These are phyloP conservation scores for Penicillium aurantiogriseum DNA, from an alignment of 2,329 filamentous ascomycete genomes.

Conservation along the genomic window DNA sequence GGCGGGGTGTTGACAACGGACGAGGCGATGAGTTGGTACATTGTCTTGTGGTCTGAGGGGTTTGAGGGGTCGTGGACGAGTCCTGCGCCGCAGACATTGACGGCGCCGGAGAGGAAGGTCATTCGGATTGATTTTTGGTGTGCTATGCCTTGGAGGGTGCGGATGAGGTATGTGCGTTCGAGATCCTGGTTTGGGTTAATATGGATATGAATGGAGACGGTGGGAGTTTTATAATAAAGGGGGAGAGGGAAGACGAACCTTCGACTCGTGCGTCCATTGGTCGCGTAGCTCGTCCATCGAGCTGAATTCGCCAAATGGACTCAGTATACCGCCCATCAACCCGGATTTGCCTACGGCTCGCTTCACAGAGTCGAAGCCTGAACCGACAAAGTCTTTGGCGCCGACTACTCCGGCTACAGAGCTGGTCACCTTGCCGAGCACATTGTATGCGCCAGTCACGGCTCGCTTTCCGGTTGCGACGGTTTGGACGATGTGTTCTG, in stretches of 20 bases:
- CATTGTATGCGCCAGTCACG: conserved; percentile 93
- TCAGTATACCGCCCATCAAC: conserved; percentile 91
- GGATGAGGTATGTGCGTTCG: conserved; percentile 92
- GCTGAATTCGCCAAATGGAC: conserved; percentile 94
- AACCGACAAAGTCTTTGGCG: conserved; percentile 86
- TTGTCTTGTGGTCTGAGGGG: conserved; percentile 93
- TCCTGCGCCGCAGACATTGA: conserved; percentile 87
- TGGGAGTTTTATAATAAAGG: neutral
- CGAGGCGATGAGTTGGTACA: conserved; percentile 97
- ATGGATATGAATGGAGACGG: neutral
- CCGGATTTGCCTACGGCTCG: conserved; percentile 94
- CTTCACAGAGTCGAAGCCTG: conserved; percentile 92
- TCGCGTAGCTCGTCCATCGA: conserved; percentile 91
- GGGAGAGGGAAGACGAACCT: conserved; percentile 50
- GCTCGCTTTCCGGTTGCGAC: conserved; percentile 95
- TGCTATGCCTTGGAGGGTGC: conserved; percentile 90
- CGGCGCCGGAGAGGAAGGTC: conserved; percentile 90
- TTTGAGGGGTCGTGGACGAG: conserved; percentile 91
- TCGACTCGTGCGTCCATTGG: conserved; percentile 97
- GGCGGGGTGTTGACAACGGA: conserved; percentile 89
- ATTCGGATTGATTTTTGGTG: conserved; percentile 95
- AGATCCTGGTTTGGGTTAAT: conserved; percentile 60
- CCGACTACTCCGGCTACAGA: conserved; percentile 94
- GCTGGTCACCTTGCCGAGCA: conserved; percentile 91
- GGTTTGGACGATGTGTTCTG: conserved; percentile 87